A percentile compares a stretch with the other conserved stretches of the same genome.
phyloP scores from a whole-genome alignment of 257 asterid species.

The Solanum boliviense region DNA sequence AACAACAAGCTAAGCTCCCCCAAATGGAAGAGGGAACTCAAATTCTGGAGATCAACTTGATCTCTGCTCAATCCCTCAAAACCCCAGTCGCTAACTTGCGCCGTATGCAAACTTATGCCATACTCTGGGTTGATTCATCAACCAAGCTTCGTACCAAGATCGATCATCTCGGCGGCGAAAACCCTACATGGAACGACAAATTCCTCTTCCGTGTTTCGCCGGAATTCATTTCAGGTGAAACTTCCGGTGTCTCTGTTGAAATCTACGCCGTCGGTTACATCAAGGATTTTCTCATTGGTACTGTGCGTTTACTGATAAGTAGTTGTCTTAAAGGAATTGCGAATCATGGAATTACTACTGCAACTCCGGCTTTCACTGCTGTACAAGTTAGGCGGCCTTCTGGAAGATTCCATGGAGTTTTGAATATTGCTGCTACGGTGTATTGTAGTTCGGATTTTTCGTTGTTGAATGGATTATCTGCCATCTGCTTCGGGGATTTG shows the following conservation, averaged over 20 bases:
- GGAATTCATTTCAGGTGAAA: constrained; percentile 55
- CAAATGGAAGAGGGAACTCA: constrained; percentile 22
- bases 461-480: constrained; percentile 38
- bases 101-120: constrained; percentile 64
- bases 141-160: constrained; percentile 64
- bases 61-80: constrained; percentile 89
- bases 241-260: constrained; percentile 77
- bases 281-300: constrained; percentile 52
- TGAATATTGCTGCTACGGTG: constrained; percentile 63
- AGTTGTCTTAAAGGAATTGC: constrained; percentile 20
- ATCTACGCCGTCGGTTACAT: constrained; percentile 66
- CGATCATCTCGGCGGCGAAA: constrained; percentile 59
- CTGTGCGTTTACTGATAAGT: constrained; percentile 67
- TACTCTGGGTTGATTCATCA: constrained; percentile 56
- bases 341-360: neutral
- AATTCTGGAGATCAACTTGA: constrained; percentile 75
- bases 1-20: neutral
- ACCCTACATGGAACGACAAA: constrained; percentile 92
- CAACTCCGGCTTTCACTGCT: constrained; percentile 63
- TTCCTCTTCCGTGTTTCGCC: constrained; percentile 70
- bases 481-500: constrained; percentile 57
- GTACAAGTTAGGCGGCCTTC: constrained; percentile 80
- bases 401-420: constrained; percentile 72
- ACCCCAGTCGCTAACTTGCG: constrained; percentile 47
- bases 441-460: constrained; percentile 40